phyloP scores from a whole-genome alignment of 768 basidiomycete genomes.

The Boletus coccyginus region DNA sequence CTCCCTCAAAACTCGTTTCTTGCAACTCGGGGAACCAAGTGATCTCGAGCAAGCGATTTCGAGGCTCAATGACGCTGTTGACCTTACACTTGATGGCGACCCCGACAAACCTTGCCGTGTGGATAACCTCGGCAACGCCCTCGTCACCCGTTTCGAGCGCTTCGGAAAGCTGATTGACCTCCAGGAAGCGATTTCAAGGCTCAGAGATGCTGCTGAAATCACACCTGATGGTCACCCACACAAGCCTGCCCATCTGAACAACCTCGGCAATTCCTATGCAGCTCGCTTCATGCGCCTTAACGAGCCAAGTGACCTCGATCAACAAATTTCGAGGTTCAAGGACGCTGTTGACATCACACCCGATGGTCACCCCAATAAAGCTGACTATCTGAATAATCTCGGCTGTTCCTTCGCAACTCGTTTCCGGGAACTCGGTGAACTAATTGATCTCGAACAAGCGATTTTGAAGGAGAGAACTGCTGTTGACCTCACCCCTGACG shows the following conservation, averaged over 20 bases:
- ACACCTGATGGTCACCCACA: not conserved
- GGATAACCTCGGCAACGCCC: not conserved
- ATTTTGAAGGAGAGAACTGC: not conserved
- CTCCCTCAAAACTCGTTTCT: no score
- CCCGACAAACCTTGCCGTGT: not conserved
- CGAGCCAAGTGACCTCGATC: slow-evolving; percentile 1
- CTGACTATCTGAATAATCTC: not conserved
- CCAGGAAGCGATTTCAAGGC: not conserved
- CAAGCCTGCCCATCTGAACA: not conserved
- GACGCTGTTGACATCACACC: not conserved
- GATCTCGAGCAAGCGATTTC: not conserved
- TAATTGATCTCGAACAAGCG: not conserved
- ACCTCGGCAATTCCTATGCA: not conserved
- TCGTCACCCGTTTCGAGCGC: not conserved
- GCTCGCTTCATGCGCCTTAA: not conserved
- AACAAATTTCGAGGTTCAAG: not conserved
- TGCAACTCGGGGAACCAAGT: no score
- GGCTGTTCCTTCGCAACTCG: not conserved
- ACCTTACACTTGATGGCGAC: no score
- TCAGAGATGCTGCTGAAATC: not conserved
- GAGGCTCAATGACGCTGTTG: not conserved
- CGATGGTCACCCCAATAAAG: not conserved
- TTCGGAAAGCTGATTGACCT: not conserved
- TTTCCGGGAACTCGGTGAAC: not conserved
- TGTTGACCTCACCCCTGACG: not conserved